Evolutionary conservation across 192 early-diverging fungal genomes (phyloP).

Genomic region (Dissophora ornata): DNA sequence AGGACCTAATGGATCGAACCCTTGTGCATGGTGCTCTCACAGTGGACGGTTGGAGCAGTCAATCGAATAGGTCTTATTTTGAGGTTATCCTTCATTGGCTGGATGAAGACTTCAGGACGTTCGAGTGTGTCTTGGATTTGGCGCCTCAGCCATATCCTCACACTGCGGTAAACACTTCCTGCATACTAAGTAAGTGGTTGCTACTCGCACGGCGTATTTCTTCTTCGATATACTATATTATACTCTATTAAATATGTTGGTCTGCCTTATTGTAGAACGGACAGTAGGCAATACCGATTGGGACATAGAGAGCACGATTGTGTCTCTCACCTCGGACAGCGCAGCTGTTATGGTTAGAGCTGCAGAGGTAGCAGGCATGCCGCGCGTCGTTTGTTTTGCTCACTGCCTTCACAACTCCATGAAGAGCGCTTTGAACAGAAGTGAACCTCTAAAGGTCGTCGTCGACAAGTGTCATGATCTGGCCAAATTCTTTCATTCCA

Average conservation of each 20-base stretch:
- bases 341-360: constrained; percentile 11
- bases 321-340: constrained; percentile 3
- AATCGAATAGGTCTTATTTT: constrained; percentile 9
- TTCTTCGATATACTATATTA: too few relatives aligned
- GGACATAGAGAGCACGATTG: not conserved
- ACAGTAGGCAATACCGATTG: not conserved
- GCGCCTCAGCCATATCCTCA: constrained; percentile 22
- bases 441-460: not conserved
- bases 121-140: constrained; percentile 14
- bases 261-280: not conserved
- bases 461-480: constrained; percentile 10
- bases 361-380: not conserved
- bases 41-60: constrained; percentile 7
- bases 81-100: constrained; percentile 15
- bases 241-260: too few relatives aligned
- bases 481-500: constrained; percentile 3
- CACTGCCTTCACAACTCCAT: constrained; percentile 19
- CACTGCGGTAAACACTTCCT: constrained; percentile 3
- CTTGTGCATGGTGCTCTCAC: constrained; percentile 6
- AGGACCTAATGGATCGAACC: not conserved
- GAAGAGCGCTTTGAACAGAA: not conserved
- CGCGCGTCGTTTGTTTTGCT: constrained; percentile 1
- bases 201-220: too few relatives aligned
- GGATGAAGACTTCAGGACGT: not conserved
- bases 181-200: constrained; percentile 2